Evolutionary conservation across 73 alveolate genomes (phyloP), one percentile per base, ranked within the genome.

Genomic region (Urostyla sp.): DNA sequence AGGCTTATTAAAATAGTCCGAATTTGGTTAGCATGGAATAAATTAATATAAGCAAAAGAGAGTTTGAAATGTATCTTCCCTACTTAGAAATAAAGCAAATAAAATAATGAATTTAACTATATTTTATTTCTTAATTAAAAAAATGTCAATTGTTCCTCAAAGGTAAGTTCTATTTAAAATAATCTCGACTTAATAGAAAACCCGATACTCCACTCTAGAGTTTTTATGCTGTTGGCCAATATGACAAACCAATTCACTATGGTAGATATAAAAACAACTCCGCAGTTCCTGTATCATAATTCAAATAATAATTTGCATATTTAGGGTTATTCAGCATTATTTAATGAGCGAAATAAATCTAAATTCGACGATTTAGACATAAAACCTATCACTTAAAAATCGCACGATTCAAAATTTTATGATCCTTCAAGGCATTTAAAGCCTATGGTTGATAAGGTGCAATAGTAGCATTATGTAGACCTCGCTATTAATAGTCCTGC

Each of bases 131-230:
- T n/a, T n/a, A 40, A 40, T 40, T 43, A 66, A 66, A 30, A 57
- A 76, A 44, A 76, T 76, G 88, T 76, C 88, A 16, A 59, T 43
- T 43, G 48, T 76, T 43, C 88, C 88, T 36, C 88, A 76, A 38
- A 76, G 88, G 77, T 59, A 59, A 35, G 15, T 40, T 40, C 8
- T 23, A 28, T 59, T 18, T 24, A 28, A 15, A 35, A 28, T 59
- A n/a, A 34, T 35, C n/a, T 30, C 44, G 13, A 13, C 35, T 2
- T 3, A 34, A 7, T 59, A 59, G 77, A 76, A 67, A 66, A 1
- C 88, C 88, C 20, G 88, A 76, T 60, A 76, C 88, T 10, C 88
- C 88, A 35, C 69, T 76, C 0, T 16, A 59, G 30, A 26, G 40
- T 27, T 53, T 36, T 73, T 63, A 78, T 40, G n/a, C 67, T 40